These are phyloP conservation scores for Davidsoniella eucalypti DNA, from an alignment of 2,329 filamentous ascomycete genomes.

Conservation along the genomic window DNA sequence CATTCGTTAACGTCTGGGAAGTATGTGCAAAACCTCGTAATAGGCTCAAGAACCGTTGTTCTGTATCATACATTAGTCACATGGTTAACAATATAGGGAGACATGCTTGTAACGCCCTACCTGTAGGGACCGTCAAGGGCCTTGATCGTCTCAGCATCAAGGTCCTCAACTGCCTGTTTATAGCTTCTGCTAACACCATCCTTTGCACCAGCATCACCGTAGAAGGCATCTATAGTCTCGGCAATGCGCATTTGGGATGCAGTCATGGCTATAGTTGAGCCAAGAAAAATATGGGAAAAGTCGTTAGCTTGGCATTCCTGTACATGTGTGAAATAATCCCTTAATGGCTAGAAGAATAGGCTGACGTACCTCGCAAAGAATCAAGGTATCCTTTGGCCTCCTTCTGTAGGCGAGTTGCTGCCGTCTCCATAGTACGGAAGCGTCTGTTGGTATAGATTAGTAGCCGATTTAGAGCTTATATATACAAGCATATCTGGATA, in stretches of 20 bases:
- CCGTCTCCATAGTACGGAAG: conserved; percentile 94
- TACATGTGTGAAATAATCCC: not conserved
- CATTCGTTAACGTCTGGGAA: conserved; percentile 99
- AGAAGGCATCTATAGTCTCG: conserved; percentile 98
- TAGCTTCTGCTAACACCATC: conserved; percentile 94
- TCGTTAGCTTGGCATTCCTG: not conserved
- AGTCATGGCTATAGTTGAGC: conserved; percentile 60
- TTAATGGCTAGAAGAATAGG: not conserved
- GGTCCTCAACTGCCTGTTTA: conserved; percentile 94
- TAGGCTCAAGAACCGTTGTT: conserved; percentile 87
- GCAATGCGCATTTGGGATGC: conserved; percentile 98
- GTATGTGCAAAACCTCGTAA: conserved; percentile 90
- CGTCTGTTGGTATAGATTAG: conserved; percentile 39
- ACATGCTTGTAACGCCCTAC: conserved; percentile 23
- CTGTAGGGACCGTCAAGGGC: conserved; percentile 91
- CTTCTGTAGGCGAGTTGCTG: conserved; percentile 81
- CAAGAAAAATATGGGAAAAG: not conserved
- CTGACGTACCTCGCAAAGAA: conserved; percentile 58
- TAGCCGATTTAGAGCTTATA: not conserved
- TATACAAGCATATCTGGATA: not conserved
- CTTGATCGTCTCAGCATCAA: conserved; percentile 97
- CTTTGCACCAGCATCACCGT: conserved; percentile 84
- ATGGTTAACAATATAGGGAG: not conserved
- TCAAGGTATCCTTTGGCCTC: conserved; percentile 97
- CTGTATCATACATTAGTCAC: conserved; percentile 24